Percentiles rank a stretch among this genome's conserved stretches.
phyloP scores from a whole-genome alignment of 106 monocot species.

The Ottelia alismoides region DNA sequence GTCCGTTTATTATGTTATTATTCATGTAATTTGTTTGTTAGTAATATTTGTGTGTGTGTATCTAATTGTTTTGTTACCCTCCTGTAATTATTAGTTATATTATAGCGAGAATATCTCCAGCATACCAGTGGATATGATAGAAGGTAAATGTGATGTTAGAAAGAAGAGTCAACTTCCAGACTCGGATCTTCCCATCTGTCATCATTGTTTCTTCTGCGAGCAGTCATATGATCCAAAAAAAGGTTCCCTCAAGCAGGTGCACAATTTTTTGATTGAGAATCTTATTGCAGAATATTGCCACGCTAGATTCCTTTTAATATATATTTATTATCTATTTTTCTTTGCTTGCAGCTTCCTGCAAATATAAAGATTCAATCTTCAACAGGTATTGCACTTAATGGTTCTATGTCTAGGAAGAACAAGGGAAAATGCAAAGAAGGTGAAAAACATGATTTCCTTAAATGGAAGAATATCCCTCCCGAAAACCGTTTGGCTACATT shows the following conservation, averaged over 20 bases:
- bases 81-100: conserved; percentile 42
- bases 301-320: conserved; percentile 4
- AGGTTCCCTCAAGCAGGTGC: conserved; percentile 91
- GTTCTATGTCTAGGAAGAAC: conserved; percentile 24
- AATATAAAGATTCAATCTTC: conserved; percentile 35
- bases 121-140: conserved; percentile 55
- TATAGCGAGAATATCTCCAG: conserved; percentile 60
- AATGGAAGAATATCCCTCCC: conserved; percentile 20
- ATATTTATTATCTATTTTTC: conserved; percentile 1
- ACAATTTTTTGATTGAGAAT: too few species aligned
- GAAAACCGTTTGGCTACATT: conserved; percentile 67
- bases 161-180: conserved; percentile 51
- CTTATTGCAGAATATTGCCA: too few species aligned
- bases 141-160: conserved; percentile 76
- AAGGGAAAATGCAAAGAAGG: conserved; percentile 76
- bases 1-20: conserved; percentile 16
- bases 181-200: conserved; percentile 49
- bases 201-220: conserved; percentile 89
- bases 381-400: conserved; percentile 8
- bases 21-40: neutral
- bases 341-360: conserved; percentile 51
- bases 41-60: neutral
- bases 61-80: neutral
- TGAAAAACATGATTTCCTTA: conserved; percentile 16
- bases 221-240: conserved; percentile 55